phyloP scores from a whole-genome alignment of 2,329 filamentous ascomycete genomes.

The Aspergillus sergii region DNA sequence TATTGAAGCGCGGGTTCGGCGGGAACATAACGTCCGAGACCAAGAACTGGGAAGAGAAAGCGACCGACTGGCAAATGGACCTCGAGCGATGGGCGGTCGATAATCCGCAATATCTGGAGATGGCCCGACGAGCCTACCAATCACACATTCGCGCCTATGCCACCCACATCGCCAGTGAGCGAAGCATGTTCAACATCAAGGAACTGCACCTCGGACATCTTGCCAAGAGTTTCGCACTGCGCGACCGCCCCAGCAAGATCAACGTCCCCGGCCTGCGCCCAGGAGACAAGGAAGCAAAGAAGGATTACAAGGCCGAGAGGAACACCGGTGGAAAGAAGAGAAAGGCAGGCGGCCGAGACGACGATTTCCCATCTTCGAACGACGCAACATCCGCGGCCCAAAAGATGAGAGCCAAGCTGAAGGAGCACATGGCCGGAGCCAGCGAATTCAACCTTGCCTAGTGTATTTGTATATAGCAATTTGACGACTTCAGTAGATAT shows the following conservation, averaged over 20 bases:
- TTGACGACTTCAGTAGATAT: conserved; percentile 69
- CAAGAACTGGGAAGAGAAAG: conserved; percentile 64
- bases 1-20: conserved; percentile 67
- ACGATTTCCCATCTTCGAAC: conserved; percentile 29
- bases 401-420: conserved; percentile 58
- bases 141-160: conserved; percentile 93
- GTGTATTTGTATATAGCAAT: conserved; percentile 30
- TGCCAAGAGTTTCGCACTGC: conserved; percentile 87
- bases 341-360: conserved; percentile 30
- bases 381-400: conserved; percentile 51
- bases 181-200: conserved; percentile 87
- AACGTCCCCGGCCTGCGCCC: conserved; percentile 54
- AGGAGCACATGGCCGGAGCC: conserved; percentile 53
- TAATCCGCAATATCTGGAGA: conserved; percentile 70
- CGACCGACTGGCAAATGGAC: conserved; percentile 69
- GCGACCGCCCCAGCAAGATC: conserved; percentile 86
- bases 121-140: conserved; percentile 83
- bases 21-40: conserved; percentile 42
- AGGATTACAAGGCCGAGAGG: conserved; percentile 50
- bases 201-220: conserved; percentile 88
- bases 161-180: conserved; percentile 84
- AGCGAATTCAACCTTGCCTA: conserved; percentile 62
- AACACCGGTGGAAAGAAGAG: conserved; percentile 40
- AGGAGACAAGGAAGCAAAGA: conserved; percentile 49
- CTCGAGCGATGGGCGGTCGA: conserved; percentile 67